These are phyloP conservation scores for Zygosaccharomyces pseudorouxii DNA, from an alignment of 805 yeast species.

Conservation along the genomic window DNA sequence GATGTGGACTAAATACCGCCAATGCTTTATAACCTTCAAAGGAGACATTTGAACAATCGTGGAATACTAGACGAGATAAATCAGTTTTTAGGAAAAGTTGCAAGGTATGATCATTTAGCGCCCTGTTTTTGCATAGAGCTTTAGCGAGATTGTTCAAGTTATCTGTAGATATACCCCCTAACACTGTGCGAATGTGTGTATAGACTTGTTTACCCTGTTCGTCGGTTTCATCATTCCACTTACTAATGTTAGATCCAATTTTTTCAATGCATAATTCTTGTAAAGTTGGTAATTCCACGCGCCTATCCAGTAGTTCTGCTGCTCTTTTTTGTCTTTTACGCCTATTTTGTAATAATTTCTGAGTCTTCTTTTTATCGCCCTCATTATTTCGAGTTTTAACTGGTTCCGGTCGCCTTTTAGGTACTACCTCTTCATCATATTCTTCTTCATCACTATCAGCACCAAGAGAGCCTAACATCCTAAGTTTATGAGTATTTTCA, in stretches of 20 bases:
- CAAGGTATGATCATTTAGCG: slow-evolving; percentile 67
- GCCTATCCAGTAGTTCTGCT: slow-evolving; percentile 72
- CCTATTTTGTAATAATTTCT: slow-evolving; percentile 49
- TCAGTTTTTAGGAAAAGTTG: slow-evolving; percentile 65
- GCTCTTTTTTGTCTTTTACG: slow-evolving; percentile 77
- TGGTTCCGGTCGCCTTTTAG: background rate
- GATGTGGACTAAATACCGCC: slow-evolving; percentile 72
- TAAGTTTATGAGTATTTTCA: slow-evolving; percentile 3
- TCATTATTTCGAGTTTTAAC: background rate
- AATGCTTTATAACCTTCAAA: slow-evolving; percentile 61
- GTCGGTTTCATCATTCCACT: slow-evolving; percentile 21
- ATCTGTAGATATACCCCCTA: slow-evolving; percentile 80
- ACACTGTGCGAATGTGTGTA: slow-evolving; percentile 46
- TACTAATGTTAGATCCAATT: slow-evolving; percentile 45
- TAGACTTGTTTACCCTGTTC: slow-evolving; percentile 13
- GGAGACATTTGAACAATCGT: slow-evolving; percentile 87
- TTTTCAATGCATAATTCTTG: slow-evolving; percentile 77
- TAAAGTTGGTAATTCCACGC: slow-evolving; percentile 58
- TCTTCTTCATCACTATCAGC: slow-evolving; percentile 26
- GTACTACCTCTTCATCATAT: slow-evolving; percentile 9
- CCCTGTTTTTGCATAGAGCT: slow-evolving; percentile 77
- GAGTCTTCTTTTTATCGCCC: slow-evolving; percentile 6
- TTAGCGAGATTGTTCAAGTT: slow-evolving; percentile 69
- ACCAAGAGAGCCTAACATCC: slow-evolving; percentile 8
- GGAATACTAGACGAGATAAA: slow-evolving; percentile 57